A percentile compares a stretch with the other conserved stretches of the same genome.
phyloP scores from a whole-genome alignment of 2,329 filamentous ascomycete genomes.

The Sporothrix globosa region DNA sequence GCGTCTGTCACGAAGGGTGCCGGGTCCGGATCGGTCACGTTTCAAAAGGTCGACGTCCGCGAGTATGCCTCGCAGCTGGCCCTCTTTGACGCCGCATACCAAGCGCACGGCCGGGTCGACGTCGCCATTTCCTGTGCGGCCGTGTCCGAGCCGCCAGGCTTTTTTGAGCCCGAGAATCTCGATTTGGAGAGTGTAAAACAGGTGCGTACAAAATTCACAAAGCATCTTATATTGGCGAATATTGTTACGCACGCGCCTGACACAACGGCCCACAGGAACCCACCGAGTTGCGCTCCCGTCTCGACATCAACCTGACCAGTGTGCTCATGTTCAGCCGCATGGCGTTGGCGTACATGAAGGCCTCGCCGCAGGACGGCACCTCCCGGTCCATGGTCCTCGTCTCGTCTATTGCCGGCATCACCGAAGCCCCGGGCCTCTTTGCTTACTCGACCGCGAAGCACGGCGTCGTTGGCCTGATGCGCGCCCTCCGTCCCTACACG shows the following conservation, averaged over 20 bases:
- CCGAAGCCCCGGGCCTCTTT: slow-evolving; percentile 52
- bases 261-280: slow-evolving; percentile 36
- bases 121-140: slow-evolving; percentile 55
- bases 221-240: neutral
- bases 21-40: slow-evolving; percentile 38
- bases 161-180: slow-evolving; percentile 49
- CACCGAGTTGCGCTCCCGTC: slow-evolving; percentile 43
- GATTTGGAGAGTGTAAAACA: slow-evolving; percentile 47
- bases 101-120: slow-evolving; percentile 51
- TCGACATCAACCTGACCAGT: slow-evolving; percentile 55
- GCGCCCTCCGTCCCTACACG: slow-evolving; percentile 46
- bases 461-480: slow-evolving; percentile 54
- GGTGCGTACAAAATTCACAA: neutral
- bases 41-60: slow-evolving; percentile 51
- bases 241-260: neutral
- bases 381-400: slow-evolving; percentile 41
- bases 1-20: slow-evolving; percentile 26
- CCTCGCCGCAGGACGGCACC: neutral
- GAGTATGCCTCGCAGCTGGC: slow-evolving; percentile 50
- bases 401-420: slow-evolving; percentile 53
- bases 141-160: slow-evolving; percentile 47
- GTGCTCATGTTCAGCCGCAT: slow-evolving; percentile 53
- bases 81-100: slow-evolving; percentile 52
- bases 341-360: slow-evolving; percentile 54
- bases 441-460: slow-evolving; percentile 55